Base-by-base conservation (phyloP, 2,329 filamentous ascomycete species). In the Epichloe aotearoae region DNA sequence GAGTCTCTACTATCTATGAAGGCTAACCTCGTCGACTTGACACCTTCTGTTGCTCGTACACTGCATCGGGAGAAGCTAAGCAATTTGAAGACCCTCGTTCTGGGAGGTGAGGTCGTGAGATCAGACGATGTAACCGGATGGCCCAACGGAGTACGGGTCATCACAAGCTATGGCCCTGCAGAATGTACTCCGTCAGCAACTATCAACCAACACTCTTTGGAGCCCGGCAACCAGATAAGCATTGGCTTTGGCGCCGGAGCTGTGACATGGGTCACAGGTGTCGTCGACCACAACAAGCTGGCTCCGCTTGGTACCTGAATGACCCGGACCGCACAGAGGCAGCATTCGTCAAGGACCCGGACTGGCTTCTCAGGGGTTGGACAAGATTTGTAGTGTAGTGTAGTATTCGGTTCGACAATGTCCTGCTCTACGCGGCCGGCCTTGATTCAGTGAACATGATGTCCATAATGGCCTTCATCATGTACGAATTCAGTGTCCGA, bases 321-420 rank as follows among this genome's bases (percentile, higher is more conserved):
- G 42, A 49, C 2, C 19, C 46, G 15, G 5, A 71, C 41, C 81
- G 80, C 62, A 84, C 81, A 0, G 69, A 69, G 2, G 71, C 72
- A 23, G 73, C 72, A 0, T 85, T 84, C 53, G 74, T 84, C 44
- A 64, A 70, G 10, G 69, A 79, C 49, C 79, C 77, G 1, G 61
- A 61, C 0, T 83, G 78, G 75, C 66, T 77, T 57, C 61, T 67
- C 3, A 60, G 62, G 0, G 73, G 73, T 5, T 60, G 66, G 20
- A 62, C 62, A 1, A n/a, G n/a, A n/a, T n/a, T n/a, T n/a, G n/a
- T n/a, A n/a, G n/a, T n/a, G n/a, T n/a, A n/a, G n/a, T n/a, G n/a
- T n/a, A n/a, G n/a, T n/a, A n/a, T 23, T 2, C 23, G 19, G 39
- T 23, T 41, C 17, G 39, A 23, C 11, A 5, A 41, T 14, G 19